Evolutionary conservation across 2,329 filamentous ascomycete species (phyloP).

Genomic region (Pyricularia pennisetigena): DNA sequence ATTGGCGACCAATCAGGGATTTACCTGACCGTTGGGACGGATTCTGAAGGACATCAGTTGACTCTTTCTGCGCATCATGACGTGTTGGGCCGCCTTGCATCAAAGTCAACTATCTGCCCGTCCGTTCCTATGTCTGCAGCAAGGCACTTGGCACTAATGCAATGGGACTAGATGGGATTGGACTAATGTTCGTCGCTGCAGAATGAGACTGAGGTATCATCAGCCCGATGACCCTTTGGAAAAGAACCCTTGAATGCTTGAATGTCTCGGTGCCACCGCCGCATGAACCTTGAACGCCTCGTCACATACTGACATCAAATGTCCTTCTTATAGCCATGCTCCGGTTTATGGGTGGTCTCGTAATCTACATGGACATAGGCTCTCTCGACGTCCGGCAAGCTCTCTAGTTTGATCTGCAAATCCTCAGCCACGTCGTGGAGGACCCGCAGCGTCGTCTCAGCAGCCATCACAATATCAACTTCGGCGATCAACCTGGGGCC

Average conservation of each 20-base stretch:
- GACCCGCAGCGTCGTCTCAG: conserved; percentile 57
- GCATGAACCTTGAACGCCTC: not conserved
- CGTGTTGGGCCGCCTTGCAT: not conserved
- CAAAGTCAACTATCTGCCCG: not conserved
- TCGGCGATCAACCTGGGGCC: conserved; percentile 86
- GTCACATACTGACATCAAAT: conserved; percentile 23
- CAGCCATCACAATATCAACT: conserved; percentile 92
- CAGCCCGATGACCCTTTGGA: not conserved
- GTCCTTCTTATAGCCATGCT: conserved; percentile 59
- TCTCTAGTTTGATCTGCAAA: conserved; percentile 89
- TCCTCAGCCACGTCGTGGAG: conserved; percentile 93
- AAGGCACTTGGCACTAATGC: not conserved
- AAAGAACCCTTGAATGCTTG: not conserved
- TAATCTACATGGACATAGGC: conserved; percentile 97
- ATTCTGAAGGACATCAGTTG: not conserved
- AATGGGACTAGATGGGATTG: not conserved
- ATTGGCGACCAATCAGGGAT: not conserved
- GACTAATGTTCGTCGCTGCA: not conserved
- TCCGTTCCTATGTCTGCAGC: not conserved
- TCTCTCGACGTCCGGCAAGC: conserved; percentile 80
- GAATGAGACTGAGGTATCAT: not conserved
- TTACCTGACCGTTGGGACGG: not conserved
- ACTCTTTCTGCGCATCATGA: not conserved
- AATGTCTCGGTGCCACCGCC: not conserved
- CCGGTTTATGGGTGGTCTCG: conserved; percentile 89